Percentiles rank a stretch among this genome's conserved stretches.
Conservation (phyloP, 2,329 filamentous ascomycete species). For the Knufia petricola region DNA sequence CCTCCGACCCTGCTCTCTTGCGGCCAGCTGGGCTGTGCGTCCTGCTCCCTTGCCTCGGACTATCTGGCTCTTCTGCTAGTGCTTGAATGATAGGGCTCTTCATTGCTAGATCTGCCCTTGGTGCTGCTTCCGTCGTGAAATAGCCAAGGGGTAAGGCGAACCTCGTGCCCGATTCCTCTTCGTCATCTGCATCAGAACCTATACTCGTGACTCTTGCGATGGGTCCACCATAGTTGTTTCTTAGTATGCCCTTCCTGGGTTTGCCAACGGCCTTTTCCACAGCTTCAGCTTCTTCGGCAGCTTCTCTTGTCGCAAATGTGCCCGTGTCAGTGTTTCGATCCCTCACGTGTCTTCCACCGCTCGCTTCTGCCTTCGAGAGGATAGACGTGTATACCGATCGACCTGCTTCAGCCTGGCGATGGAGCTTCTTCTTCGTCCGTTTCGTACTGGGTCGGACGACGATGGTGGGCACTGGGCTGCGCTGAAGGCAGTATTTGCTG, state of each 20-base stretch:
- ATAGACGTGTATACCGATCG: constrained; percentile 71
- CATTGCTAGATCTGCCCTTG: constrained; percentile 20
- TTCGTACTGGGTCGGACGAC: constrained; percentile 82
- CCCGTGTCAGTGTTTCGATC: constrained; percentile 37
- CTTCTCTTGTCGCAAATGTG: constrained; percentile 28
- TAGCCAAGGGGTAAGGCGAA: constrained; percentile 23
- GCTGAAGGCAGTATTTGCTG: constrained; percentile 89
- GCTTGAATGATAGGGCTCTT: constrained; percentile 20
- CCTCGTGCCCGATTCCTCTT: constrained; percentile 15
- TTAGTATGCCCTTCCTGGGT: constrained; percentile 22
- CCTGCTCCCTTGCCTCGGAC: constrained; percentile 1
- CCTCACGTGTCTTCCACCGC: constrained; percentile 42
- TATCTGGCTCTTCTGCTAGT: constrained; percentile 16
- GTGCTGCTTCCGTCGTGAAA: constrained; percentile 18
- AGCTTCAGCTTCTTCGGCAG: constrained; percentile 38
- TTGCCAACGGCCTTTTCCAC: constrained; percentile 40
- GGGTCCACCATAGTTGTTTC: constrained; percentile 19
- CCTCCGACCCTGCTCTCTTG: constrained; percentile 1
- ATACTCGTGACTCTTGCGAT: constrained; percentile 17
- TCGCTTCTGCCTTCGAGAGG: constrained; percentile 52
- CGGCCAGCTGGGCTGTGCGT: background rate
- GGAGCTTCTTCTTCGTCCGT: constrained; percentile 79
- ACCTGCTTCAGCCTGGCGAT: constrained; percentile 66
- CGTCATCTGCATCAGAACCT: constrained; percentile 18
- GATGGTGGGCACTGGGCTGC: constrained; percentile 85